Conservation (phyloP, 1,139 yeast species). For the Geotrichum phurueaensis region DNA sequence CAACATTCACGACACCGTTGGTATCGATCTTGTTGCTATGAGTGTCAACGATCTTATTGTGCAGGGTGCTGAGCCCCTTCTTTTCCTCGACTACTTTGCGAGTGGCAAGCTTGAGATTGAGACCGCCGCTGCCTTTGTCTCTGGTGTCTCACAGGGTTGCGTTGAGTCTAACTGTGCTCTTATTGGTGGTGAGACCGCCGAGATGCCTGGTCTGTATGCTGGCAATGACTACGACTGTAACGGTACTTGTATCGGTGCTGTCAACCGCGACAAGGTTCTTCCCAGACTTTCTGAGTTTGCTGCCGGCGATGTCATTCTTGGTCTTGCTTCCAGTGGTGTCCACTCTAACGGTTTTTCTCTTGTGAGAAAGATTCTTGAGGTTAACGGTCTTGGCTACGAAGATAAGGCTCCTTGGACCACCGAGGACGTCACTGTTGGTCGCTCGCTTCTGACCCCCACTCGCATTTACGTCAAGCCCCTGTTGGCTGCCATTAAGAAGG, state of each 20-base stretch:
- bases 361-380: conserved; percentile 89
- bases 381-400: conserved; percentile 58
- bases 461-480: conserved; percentile 90
- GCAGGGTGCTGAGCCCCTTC: conserved; percentile 97
- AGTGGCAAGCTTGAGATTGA: conserved; percentile 83
- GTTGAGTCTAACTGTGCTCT: conserved; percentile 92
- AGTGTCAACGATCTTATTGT: conserved; percentile 95
- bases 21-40: conserved; percentile 98
- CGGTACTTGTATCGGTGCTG: conserved; percentile 99
- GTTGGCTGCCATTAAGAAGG: conserved; percentile 64
- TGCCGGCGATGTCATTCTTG: conserved; percentile 76
- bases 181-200: conserved; percentile 98
- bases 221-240: conserved; percentile 96
- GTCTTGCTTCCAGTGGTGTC: conserved; percentile 83
- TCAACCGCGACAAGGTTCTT: conserved; percentile 64
- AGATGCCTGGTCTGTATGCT: conserved; percentile 98
- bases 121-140: conserved; percentile 81
- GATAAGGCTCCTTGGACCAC: conserved; percentile 83
- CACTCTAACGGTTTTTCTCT: conserved; percentile 97
- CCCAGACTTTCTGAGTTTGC: conserved; percentile 65
- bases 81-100: conserved; percentile 95
- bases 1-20: conserved; percentile 88
- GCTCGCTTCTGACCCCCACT: conserved; percentile 83
- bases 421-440: conserved; percentile 65
- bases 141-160: conserved; percentile 97